Conservation (phyloP, 73 alveolate species). For the Paramecium biaurelia region DNA sequence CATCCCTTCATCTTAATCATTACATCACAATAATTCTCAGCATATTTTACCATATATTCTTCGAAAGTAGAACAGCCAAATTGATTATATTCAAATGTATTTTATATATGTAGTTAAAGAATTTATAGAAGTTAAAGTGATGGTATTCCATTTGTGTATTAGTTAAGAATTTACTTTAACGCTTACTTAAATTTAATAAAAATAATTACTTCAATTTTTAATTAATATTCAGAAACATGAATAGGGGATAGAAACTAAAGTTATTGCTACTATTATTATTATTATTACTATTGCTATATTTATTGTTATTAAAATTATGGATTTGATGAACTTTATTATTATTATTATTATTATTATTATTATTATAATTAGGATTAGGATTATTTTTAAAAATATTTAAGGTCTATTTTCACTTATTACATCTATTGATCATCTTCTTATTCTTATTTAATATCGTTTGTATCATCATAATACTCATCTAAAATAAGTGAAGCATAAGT, state of each 20-base stretch:
- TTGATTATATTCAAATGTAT: not conserved
- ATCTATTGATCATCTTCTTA: not conserved
- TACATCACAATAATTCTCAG: constrained; percentile 52
- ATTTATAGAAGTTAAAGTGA: not conserved
- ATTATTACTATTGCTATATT: not conserved
- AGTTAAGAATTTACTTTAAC: not conserved
- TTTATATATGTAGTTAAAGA: not conserved
- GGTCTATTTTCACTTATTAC: not conserved
- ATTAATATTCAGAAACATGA: not conserved
- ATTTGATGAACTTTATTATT: not conserved
- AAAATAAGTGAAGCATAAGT: constrained; percentile 59
- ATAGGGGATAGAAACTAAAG: not conserved
- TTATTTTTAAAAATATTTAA: not conserved
- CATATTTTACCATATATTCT: constrained; percentile 51
- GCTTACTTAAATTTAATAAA: not conserved
- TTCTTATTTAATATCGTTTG: not conserved
- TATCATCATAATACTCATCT: not conserved
- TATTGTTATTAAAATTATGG: not conserved
- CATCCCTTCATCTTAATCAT: constrained; percentile 49
- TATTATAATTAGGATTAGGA: too few relatives aligned
- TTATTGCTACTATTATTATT: not conserved
- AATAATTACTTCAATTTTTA: not conserved
- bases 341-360: too few relatives aligned
- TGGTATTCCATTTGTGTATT: not conserved
- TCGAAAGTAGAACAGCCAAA: constrained; percentile 56